phyloP scores from a whole-genome alignment of 768 basidiomycete species.

The Tulasnella sp. region DNA sequence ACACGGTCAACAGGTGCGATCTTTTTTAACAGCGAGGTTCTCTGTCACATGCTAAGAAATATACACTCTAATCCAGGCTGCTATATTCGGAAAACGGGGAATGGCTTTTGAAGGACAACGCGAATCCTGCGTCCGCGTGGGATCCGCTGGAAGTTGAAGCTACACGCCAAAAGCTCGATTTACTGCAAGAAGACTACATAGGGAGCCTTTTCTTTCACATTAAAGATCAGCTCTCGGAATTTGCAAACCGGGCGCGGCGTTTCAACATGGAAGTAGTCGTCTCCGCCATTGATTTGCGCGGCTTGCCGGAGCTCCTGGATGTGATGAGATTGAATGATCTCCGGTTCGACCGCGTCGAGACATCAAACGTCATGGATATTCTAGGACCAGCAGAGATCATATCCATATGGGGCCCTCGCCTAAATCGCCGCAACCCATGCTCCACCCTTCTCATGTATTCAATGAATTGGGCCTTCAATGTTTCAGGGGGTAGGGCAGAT shows the following conservation, averaged over 20 bases:
- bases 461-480: constrained; percentile 47
- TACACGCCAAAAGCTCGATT: constrained; percentile 44
- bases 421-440: constrained; percentile 36
- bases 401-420: constrained; percentile 42
- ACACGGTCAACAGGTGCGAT: not conserved
- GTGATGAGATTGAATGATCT: constrained; percentile 21
- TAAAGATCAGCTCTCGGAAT: constrained; percentile 42
- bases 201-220: constrained; percentile 19
- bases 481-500: not conserved
- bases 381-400: constrained; percentile 42
- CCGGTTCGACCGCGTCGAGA: constrained; percentile 49
- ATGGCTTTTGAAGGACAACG: constrained; percentile 45
- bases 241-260: constrained; percentile 41
- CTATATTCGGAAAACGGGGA: constrained; percentile 47
- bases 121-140: constrained; percentile 53
- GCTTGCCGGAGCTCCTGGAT: constrained; percentile 42
- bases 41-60: no score
- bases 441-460: constrained; percentile 46
- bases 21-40: no score
- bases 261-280: constrained; percentile 41
- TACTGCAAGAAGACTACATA: constrained; percentile 40
- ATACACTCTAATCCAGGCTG: constrained; percentile 34
- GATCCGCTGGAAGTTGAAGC: constrained; percentile 44
- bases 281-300: constrained; percentile 38
- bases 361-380: constrained; percentile 49